These are phyloP conservation scores for Piper betle DNA, from an alignment of 164 flowering plant species.

Conservation along the genomic window DNA sequence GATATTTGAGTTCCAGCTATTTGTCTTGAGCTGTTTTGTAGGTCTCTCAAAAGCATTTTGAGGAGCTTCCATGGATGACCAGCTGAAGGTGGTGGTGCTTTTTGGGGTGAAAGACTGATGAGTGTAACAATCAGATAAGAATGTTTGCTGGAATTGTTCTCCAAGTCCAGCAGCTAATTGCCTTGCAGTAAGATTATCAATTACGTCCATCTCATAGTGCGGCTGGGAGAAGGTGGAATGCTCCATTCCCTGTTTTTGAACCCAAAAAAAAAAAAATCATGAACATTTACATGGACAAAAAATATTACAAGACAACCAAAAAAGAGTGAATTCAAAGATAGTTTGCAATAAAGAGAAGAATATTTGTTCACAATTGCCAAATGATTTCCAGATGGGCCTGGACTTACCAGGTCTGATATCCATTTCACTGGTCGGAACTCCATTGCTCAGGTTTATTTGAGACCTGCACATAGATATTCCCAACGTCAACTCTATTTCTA, in stretches of 20 bases:
- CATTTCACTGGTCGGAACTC: slow-evolving; percentile 28
- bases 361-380: not conserved
- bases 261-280: not conserved
- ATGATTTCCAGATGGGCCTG: not conserved
- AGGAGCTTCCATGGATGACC: slow-evolving; percentile 14
- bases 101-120: slow-evolving; percentile 14
- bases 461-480: not conserved
- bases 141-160: slow-evolving; percentile 24
- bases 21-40: slow-evolving; percentile 32
- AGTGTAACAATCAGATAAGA: slow-evolving; percentile 11
- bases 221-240: slow-evolving; percentile 23
- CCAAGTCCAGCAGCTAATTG: slow-evolving; percentile 36
- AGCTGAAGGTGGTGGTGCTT: slow-evolving; percentile 8
- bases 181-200: slow-evolving; percentile 28
- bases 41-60: slow-evolving; percentile 21
- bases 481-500: not conserved
- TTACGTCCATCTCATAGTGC: slow-evolving; percentile 29
- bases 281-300: not conserved
- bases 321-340: too few species aligned
- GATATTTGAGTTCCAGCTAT: slow-evolving; percentile 32
- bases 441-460: slow-evolving; percentile 14
- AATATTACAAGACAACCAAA: not conserved
- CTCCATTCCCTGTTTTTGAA: slow-evolving; percentile 36
- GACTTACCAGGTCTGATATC: slow-evolving; percentile 27
- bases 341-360: not conserved